Evolutionary conservation across 163 green algal genomes (phyloP), one percentile per base, ranked within the genome.

Genomic region (Scenedesmus sp.): DNA sequence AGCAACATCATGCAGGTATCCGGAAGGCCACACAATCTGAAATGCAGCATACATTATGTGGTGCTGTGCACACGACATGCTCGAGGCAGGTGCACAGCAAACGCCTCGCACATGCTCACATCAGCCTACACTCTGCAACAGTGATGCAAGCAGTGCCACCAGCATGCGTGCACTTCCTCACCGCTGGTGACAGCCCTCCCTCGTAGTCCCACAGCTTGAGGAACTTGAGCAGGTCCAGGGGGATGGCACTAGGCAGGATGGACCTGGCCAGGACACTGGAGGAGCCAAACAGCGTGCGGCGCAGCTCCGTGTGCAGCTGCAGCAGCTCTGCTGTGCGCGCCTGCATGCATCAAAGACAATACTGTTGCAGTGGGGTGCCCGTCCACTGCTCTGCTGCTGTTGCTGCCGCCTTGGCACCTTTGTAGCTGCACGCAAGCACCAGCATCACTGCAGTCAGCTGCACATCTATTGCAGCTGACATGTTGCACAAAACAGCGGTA

Each of bases 141-240:
- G 8, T 18, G 1, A 46, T 62, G 13, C 4, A 4, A 18, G 12
- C 26, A 4, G 9, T 8, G 26, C 86, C 20, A 77, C 2, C 70
- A 57, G n/a, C 34, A 60, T 34, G 66, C 66, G 16, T 76, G 16
- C 10, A 13, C 66, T 74, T 55, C 34, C 93, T 67, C 81, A 96
- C 94, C 95, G 95, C 73, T 0, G 54, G 4, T 16, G n/a, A 86
- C 46, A 97, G 74, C 52, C 67, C 46, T 2, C 92, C 92, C 90
- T 97, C 95, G 82, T 97, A 97, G 92, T 98, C 96, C 96, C 96
- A 98, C 84, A 97, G 83, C 83, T 96, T 92, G 85, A 98, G 91
- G 74, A 97, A 84, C 26, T 81, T 88, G 3, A 91, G 60, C 20
- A 88, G 59, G 54, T 93, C 90, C 76, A 93, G 13, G 12, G 62